These are phyloP conservation scores for Rhododendron ovatum DNA, from an alignment of 148 eudicot species.

Conservation along the genomic window DNA sequence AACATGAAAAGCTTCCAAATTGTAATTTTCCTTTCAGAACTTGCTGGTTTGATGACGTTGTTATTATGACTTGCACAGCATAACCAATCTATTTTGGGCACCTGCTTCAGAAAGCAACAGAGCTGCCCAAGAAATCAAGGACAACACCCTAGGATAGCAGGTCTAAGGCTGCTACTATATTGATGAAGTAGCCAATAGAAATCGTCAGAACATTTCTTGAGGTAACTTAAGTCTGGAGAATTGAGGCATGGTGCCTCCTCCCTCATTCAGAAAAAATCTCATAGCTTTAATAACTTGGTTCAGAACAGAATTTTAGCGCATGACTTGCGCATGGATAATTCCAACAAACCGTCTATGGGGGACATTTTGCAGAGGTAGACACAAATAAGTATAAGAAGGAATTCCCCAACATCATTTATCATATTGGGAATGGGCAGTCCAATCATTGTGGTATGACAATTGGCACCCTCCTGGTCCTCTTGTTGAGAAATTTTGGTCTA, in stretches of 20 bases:
- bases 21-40: not conserved
- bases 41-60: not conserved
- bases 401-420: not conserved
- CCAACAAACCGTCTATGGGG: not conserved
- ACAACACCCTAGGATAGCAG: not conserved
- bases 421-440: too few relatives aligned
- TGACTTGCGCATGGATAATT: not conserved
- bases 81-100: not conserved
- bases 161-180: not conserved
- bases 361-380: not conserved
- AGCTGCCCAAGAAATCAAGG: not conserved
- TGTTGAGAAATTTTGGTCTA: too few relatives aligned
- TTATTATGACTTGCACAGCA: too few relatives aligned
- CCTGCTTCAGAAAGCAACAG: not conserved
- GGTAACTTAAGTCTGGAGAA: not conserved
- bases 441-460: too few relatives aligned
- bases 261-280: not conserved
- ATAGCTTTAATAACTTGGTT: not conserved
- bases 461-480: too few relatives aligned
- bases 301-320: not conserved
- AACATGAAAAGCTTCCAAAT: not conserved
- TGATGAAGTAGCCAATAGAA: not conserved
- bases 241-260: not conserved
- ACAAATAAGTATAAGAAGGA: not conserved
- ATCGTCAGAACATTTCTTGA: not conserved